phyloP scores from a whole-genome alignment of 2,329 filamentous ascomycete species.

The Colletotrichum eremochloae region DNA sequence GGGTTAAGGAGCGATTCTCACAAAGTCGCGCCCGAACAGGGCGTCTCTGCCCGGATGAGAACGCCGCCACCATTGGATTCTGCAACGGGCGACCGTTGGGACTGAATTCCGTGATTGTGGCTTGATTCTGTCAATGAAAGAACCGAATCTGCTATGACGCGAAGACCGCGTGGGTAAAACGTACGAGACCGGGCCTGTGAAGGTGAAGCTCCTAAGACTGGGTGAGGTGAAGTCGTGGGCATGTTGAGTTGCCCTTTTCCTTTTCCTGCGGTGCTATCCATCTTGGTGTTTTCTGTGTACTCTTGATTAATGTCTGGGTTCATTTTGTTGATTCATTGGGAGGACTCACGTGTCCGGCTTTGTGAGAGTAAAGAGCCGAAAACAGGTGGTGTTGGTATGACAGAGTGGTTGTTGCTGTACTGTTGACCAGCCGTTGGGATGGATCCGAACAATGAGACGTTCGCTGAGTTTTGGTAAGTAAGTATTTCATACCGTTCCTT shows the following conservation, averaged over 20 bases:
- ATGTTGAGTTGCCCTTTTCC: background rate
- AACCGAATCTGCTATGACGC: background rate
- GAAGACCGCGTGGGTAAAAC: background rate
- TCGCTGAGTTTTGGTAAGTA: background rate
- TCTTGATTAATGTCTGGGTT: too few species aligned
- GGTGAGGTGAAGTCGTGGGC: background rate
- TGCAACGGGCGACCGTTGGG: constrained; percentile 21
- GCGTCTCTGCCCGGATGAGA: constrained; percentile 14
- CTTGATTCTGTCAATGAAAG: background rate
- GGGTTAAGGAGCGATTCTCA: background rate
- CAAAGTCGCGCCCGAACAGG: constrained; percentile 20
- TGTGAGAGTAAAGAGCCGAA: background rate
- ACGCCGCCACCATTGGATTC: constrained; percentile 24
- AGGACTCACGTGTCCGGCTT: background rate
- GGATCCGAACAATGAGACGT: background rate
- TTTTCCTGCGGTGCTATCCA: background rate
- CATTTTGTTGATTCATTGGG: background rate
- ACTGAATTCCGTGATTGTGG: background rate
- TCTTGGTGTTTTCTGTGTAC: background rate
- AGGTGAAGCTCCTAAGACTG: background rate
- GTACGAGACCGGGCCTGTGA: constrained; percentile 3
- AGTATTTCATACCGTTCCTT: background rate
- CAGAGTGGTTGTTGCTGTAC: background rate
- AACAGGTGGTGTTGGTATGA: background rate
- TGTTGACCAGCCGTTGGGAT: background rate